Percentiles rank a stretch among this genome's conserved stretches.
These are phyloP conservation scores for Dysphania ambrosioides DNA, from an alignment of 148 eudicot species.

Conservation along the genomic window DNA sequence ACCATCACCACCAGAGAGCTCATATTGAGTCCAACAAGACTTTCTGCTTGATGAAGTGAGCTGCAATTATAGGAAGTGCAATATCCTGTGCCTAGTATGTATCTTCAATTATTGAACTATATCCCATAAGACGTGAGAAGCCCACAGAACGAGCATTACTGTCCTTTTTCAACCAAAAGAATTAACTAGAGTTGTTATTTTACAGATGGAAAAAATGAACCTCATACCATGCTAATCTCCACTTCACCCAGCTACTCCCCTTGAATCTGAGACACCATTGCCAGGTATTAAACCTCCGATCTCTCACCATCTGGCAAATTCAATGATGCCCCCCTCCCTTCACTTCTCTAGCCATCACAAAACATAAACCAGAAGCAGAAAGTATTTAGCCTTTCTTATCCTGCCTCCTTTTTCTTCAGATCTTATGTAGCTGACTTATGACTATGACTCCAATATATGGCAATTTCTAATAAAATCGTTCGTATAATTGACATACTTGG, in stretches of 20 bases:
- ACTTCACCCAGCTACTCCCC: conserved; percentile 25
- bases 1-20: conserved; percentile 12
- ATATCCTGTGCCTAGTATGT: conserved; percentile 20
- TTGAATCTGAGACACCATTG: conserved; percentile 27
- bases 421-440: conserved; percentile 16
- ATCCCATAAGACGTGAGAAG: conserved; percentile 35
- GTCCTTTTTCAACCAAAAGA: conserved; percentile 41
- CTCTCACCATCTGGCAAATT: conserved; percentile 25
- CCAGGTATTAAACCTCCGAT: conserved; percentile 23
- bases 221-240: conserved; percentile 35
- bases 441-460: conserved; percentile 82
- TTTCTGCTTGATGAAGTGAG: conserved; percentile 27
- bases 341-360: conserved; percentile 32
- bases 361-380: conserved; percentile 23
- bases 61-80: conserved; percentile 19
- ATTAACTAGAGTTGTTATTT: conserved; percentile 39
- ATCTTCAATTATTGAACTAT: conserved; percentile 36
- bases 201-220: conserved; percentile 63
- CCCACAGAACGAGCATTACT: conserved; percentile 36
- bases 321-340: conserved; percentile 30
- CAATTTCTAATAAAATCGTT: conserved; percentile 85
- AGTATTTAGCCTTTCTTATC: conserved; percentile 26
- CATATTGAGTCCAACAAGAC: conserved; percentile 18
- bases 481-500: conserved; percentile 84
- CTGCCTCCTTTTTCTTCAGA: conserved; percentile 29